Evolutionary conservation across 2,329 filamentous ascomycete genomes (phyloP).

Genomic region (Cordyceps farinosa): DNA sequence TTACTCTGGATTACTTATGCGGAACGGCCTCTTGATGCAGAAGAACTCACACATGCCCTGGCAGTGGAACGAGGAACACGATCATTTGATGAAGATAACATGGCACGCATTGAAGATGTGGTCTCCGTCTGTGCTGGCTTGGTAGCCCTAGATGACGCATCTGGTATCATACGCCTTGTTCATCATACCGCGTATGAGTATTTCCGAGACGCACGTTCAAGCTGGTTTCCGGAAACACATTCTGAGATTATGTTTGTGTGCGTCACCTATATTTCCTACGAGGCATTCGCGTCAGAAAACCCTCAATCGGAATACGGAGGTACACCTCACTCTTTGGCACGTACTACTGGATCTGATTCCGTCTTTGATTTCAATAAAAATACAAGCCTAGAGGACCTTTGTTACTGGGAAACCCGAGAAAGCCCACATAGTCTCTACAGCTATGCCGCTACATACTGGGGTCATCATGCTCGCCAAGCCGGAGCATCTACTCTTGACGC

Average conservation of each 20-base stretch:
- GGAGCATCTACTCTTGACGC: no score
- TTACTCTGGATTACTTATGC: conserved; percentile 38
- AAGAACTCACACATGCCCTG: conserved; percentile 39
- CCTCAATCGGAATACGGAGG: not conserved
- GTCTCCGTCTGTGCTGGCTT: conserved; percentile 38
- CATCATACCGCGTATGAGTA: conserved; percentile 13
- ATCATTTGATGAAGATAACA: conserved; percentile 31
- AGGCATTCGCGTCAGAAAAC: not conserved
- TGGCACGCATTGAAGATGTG: conserved; percentile 30
- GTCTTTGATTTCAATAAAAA: no score
- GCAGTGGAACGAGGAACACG: conserved; percentile 28
- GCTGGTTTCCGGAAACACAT: not conserved
- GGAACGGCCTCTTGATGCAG: conserved; percentile 28
- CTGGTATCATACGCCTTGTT: conserved; percentile 35
- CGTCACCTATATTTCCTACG: not conserved
- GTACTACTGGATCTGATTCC: no score
- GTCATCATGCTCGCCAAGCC: conserved; percentile 13
- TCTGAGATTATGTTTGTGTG: not conserved
- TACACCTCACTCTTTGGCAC: no score
- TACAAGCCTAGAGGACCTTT: no score
- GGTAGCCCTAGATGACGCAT: conserved; percentile 36
- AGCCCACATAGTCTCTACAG: conserved; percentile 11
- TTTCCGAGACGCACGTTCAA: not conserved
- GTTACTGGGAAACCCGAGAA: not conserved
- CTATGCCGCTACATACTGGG: conserved; percentile 20